Conservation (phyloP, 441 rosid species). For the Populus tomentosa region DNA sequence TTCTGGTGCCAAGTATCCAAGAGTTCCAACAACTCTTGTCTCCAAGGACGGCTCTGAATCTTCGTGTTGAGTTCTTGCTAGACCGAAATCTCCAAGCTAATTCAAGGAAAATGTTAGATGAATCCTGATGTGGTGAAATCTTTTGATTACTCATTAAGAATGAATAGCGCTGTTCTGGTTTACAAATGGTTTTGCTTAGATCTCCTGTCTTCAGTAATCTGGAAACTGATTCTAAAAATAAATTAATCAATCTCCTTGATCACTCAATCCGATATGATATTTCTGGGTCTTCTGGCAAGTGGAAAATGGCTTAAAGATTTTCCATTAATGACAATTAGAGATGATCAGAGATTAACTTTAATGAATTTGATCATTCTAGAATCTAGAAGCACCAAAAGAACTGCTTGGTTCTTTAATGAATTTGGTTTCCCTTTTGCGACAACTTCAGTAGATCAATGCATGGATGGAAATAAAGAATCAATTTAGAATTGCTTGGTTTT, state of each 20-base stretch:
- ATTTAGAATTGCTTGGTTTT: constrained; percentile 8
- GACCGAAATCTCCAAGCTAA: constrained; percentile 73
- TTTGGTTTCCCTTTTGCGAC: neutral
- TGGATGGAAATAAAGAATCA: constrained; percentile 41
- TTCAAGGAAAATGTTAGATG: constrained; percentile 40
- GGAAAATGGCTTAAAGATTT: neutral
- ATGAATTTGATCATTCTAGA: neutral
- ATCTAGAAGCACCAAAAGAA: neutral
- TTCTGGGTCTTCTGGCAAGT: neutral
- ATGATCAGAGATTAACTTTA: neutral
- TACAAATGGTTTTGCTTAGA: too few relatives aligned
- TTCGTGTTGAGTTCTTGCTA: constrained; percentile 59
- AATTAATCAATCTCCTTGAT: too few relatives aligned
- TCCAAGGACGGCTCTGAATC: constrained; percentile 58
- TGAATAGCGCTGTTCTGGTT: neutral
- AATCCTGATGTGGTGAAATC: constrained; percentile 46
- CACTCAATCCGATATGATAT: too few relatives aligned
- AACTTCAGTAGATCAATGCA: neutral
- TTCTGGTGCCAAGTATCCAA: constrained; percentile 75
- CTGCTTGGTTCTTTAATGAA: neutral
- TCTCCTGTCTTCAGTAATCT: too few relatives aligned
- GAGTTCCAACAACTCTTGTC: constrained; percentile 65
- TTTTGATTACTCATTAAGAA: constrained; percentile 24
- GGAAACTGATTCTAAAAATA: too few relatives aligned
- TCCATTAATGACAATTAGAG: too few relatives aligned